Evolutionary conservation across 306 rosid genomes (phyloP).

Genomic region (Cicer judaicum): DNA sequence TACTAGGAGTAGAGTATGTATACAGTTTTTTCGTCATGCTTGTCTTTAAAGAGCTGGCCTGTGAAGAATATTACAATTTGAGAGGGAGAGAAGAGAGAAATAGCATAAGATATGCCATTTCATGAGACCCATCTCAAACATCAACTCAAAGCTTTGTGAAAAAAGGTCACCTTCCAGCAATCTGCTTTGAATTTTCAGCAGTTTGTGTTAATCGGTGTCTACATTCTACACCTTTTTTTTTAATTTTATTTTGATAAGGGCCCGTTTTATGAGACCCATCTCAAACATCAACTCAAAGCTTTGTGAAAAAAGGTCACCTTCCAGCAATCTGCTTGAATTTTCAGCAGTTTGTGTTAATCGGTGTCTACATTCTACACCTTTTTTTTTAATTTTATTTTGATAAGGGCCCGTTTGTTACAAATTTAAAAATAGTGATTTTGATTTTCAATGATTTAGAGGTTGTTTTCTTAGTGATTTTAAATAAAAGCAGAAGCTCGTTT

Average conservation of each 20-base stretch:
- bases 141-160: conserved; percentile 25
- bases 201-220: conserved; percentile 45
- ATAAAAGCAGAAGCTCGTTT: no score
- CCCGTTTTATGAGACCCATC: conserved; percentile 41
- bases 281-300: conserved; percentile 39
- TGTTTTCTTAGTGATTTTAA: no score
- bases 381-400: background rate
- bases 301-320: conserved; percentile 43
- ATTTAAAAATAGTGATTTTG: no score
- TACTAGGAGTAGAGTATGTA: background rate
- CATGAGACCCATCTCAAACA: conserved; percentile 49
- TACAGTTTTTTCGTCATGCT: conserved; percentile 22
- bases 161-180: conserved; percentile 44
- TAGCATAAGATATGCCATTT: conserved; percentile 50
- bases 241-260: no score
- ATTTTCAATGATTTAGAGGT: no score
- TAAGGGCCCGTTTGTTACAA: no score
- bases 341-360: conserved; percentile 41
- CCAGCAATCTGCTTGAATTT: conserved; percentile 41
- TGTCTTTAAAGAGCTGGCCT: conserved; percentile 24
- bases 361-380: conserved; percentile 38
- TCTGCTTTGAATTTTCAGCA: conserved; percentile 44
- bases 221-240: conserved; percentile 20
- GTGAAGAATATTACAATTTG: conserved; percentile 19
- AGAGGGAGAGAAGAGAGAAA: conserved; percentile 51